A percentile compares a stretch with the other conserved stretches of the same genome.
Evolutionary conservation across 192 early-diverging fungal genomes (phyloP).

Genomic region (Coemansia erecta): DNA sequence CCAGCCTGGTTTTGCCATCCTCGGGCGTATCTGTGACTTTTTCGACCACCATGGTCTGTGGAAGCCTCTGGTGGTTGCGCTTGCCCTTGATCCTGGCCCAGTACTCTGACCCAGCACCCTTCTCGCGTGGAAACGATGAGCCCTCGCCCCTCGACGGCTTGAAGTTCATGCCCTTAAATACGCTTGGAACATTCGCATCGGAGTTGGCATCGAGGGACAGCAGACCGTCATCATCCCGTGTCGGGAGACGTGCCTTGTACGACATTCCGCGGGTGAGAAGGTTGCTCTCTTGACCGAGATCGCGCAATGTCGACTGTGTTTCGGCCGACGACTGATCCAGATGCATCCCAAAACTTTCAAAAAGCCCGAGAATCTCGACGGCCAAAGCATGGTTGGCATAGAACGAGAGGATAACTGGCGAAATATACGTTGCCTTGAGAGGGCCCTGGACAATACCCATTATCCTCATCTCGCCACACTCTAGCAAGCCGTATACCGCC

Average conservation of each 20-base stretch:
- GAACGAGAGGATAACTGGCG: slow-evolving; percentile 40
- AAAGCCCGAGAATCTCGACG: slow-evolving; percentile 16
- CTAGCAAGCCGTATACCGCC: slow-evolving; percentile 26
- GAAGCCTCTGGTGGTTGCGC: slow-evolving; percentile 15
- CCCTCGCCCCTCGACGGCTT: background rate
- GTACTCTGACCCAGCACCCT: background rate
- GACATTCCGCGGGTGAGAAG: slow-evolving; percentile 30
- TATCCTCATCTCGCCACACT: slow-evolving; percentile 28
- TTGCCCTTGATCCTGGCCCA: slow-evolving; percentile 5
- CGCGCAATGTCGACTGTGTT: slow-evolving; percentile 23
- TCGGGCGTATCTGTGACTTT: slow-evolving; percentile 9
- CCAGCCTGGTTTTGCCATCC: slow-evolving; percentile 33
- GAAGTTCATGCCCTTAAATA: slow-evolving; percentile 33
- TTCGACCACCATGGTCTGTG: slow-evolving; percentile 24
- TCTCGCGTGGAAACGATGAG: background rate
- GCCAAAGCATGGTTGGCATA: slow-evolving; percentile 28
- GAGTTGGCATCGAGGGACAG: slow-evolving; percentile 23
- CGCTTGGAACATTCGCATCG: slow-evolving; percentile 32
- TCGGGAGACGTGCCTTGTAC: slow-evolving; percentile 20
- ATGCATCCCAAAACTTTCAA: slow-evolving; percentile 33
- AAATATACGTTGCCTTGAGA: slow-evolving; percentile 27
- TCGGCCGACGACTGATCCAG: slow-evolving; percentile 41
- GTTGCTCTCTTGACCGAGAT: slow-evolving; percentile 27
- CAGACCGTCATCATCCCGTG: slow-evolving; percentile 22
- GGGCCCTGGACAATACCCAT: slow-evolving; percentile 24